phyloP scores from a whole-genome alignment of 2,329 filamentous ascomycete genomes.

The Curvularia verruculosa region DNA sequence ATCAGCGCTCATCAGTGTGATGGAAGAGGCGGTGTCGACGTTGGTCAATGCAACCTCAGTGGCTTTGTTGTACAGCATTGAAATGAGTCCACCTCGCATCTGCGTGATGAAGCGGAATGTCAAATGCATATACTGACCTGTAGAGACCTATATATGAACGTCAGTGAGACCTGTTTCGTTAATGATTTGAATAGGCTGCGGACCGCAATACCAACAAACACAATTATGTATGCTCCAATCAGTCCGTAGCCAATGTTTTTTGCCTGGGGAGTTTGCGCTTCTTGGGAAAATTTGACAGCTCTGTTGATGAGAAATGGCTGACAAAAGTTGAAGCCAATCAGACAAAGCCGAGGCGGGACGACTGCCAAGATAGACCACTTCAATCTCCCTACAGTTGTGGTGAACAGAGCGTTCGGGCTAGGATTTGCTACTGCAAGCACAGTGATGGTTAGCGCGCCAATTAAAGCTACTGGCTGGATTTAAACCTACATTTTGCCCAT shows the following conservation, averaged over 20 bases:
- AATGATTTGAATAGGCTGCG: conserved; percentile 10
- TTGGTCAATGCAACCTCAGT: conserved; percentile 36
- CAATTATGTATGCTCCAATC: conserved; percentile 44
- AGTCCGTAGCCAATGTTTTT: conserved; percentile 43
- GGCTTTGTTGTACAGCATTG: conserved; percentile 46
- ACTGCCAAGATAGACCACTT: conserved; percentile 42
- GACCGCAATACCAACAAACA: conserved; percentile 45
- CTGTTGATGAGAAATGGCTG: conserved; percentile 47
- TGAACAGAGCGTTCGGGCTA: conserved; percentile 34
- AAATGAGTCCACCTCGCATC: conserved; percentile 46
- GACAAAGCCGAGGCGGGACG: conserved; percentile 34
- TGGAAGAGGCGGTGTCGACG: conserved; percentile 38
- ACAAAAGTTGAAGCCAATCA: conserved; percentile 48
- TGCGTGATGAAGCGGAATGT: conserved; percentile 45
- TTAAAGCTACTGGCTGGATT: neutral
- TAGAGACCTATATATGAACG: conserved; percentile 33
- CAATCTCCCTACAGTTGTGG: conserved; percentile 32
- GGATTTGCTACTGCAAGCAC: conserved; percentile 18
- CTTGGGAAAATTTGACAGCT: conserved; percentile 37
- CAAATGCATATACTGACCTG: conserved; percentile 44
- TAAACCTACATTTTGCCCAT: conserved; percentile 51
- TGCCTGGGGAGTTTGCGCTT: conserved; percentile 21
- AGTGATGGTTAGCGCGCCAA: conserved; percentile 6
- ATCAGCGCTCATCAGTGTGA: conserved; percentile 48
- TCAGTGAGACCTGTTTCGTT: conserved; percentile 20